Evolutionary conservation across 805 yeast species (phyloP), one percentile per base, ranked within the genome.

Genomic region (Zygosaccharomyces lentus): DNA sequence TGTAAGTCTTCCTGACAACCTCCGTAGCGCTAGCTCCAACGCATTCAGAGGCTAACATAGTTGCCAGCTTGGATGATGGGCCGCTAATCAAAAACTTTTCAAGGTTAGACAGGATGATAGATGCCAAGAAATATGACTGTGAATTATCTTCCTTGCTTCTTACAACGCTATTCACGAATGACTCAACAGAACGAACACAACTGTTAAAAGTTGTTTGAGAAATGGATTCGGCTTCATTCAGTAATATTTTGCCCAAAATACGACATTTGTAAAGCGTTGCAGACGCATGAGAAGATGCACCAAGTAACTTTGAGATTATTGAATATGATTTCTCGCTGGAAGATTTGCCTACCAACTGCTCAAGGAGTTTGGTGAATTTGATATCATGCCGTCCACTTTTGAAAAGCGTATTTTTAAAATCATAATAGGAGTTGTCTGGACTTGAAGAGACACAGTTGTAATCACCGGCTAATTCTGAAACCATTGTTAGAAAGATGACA

Each of bases 11-110:
- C 2, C 56, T 38, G 6, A 72, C 42, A 9, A 81, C 70, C 26
- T 75, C 75, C 0, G 62, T 42, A 2, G 72, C 55, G 41, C 70
- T 71, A 2, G 76, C 65, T 1, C 88, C 87, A 37, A 84, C 67
- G 16, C 84, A 59, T 53, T 82, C 88, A 1, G 90, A 78, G 10
- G 81, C 80, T n/a, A 77, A 67, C 45, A 72, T 71, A 51, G 81
- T 84, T 52, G 89, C 73, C 8, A 77, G 53, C 48, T 81, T 72
- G 13, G 75, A 81, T 27, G 77, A 69, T 30, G 68, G 65, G 0
- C 64, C 47, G 8, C 72, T 59, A 0, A 64, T 43, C 1, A 71
- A 55, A 27, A 74, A 60, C 24, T 71, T 72, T 7, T 66, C 63
- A 4, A 68, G 40, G 6, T 66, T 50, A 1, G 68, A 56, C 1